Conservation (phyloP, 805 yeast genomes). For the Yarrowia porcina region DNA sequence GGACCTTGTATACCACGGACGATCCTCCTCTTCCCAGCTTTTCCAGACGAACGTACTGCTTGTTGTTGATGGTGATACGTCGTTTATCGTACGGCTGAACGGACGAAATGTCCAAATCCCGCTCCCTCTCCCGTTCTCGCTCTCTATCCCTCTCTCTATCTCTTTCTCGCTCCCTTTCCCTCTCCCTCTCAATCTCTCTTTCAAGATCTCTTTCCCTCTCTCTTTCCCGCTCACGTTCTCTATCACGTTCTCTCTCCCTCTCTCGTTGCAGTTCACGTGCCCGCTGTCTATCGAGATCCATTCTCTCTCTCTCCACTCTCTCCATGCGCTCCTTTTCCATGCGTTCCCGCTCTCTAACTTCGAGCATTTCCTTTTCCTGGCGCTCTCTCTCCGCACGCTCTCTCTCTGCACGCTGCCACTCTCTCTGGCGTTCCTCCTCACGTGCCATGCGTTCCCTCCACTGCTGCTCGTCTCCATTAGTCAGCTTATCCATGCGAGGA, state of each 20-base stretch:
- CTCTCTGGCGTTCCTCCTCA: background rate
- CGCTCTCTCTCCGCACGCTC: conserved; percentile 3
- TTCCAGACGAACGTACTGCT: conserved; percentile 69
- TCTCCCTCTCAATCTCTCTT: too few relatives aligned
- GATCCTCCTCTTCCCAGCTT: conserved; percentile 88
- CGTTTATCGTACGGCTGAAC: conserved; percentile 32
- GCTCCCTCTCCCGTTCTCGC: background rate
- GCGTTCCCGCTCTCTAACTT: background rate
- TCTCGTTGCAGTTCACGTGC: background rate
- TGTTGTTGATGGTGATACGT: conserved; percentile 51
- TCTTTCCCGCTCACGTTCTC: background rate
- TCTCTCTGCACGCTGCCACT: background rate
- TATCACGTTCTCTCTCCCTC: background rate
- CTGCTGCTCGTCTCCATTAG: conserved; percentile 6
- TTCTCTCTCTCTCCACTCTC: background rate
- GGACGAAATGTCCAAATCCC: background rate
- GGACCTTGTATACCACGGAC: conserved; percentile 83
- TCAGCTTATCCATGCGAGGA: conserved; percentile 12
- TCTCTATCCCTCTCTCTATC: background rate
- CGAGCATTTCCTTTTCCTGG: background rate
- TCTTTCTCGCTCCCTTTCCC: background rate
- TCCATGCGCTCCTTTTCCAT: conserved; percentile 14
- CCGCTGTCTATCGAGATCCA: background rate
- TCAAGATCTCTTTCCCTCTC: background rate
- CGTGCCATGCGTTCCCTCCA: conserved; percentile 11